Conservation (phyloP, 148 eudicot genomes). For the Polygonum maritimum region DNA sequence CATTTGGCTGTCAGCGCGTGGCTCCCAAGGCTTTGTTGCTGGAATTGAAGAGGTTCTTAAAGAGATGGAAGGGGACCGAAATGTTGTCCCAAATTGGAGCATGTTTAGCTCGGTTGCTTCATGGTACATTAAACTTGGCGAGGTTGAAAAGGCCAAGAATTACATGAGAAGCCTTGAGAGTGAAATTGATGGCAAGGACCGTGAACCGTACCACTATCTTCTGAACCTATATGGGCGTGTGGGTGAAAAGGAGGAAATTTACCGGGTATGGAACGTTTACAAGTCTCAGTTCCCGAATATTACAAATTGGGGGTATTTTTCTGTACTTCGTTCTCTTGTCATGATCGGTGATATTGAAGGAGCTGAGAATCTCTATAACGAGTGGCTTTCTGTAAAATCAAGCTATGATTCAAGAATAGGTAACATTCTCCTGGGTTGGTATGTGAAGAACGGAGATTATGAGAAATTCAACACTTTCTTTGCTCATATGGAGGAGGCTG, state of each 20-base stretch:
- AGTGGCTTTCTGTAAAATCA: slow-evolving; percentile 52
- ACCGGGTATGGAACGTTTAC: slow-evolving; percentile 63
- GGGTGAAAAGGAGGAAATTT: slow-evolving; percentile 63
- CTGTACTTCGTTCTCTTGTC: slow-evolving; percentile 59
- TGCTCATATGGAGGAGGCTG: slow-evolving; percentile 41
- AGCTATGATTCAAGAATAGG: slow-evolving; percentile 55
- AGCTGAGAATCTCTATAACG: slow-evolving; percentile 57
- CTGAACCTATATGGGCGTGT: slow-evolving; percentile 55
- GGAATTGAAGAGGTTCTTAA: slow-evolving; percentile 65
- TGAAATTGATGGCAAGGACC: slow-evolving; percentile 40
- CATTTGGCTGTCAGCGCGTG: slow-evolving; percentile 75
- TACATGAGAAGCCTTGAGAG: slow-evolving; percentile 51
- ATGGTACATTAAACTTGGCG: slow-evolving; percentile 44
- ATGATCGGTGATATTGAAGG: slow-evolving; percentile 61
- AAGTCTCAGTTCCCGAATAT: slow-evolving; percentile 37
- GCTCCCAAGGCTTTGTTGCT: slow-evolving; percentile 48
- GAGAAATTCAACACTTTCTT: slow-evolving; percentile 56
- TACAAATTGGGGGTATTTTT: slow-evolving; percentile 59
- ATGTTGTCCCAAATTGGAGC: slow-evolving; percentile 53
- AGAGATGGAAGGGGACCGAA: slow-evolving; percentile 38
- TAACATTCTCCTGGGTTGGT: slow-evolving; percentile 58
- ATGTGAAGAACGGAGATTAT: slow-evolving; percentile 42
- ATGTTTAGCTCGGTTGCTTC: slow-evolving; percentile 76
- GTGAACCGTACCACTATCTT: slow-evolving; percentile 61
- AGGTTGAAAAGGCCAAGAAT: slow-evolving; percentile 44